Conservation (phyloP, 2,329 filamentous ascomycete genomes). For the Phaeophleospora eucalypticola region DNA sequence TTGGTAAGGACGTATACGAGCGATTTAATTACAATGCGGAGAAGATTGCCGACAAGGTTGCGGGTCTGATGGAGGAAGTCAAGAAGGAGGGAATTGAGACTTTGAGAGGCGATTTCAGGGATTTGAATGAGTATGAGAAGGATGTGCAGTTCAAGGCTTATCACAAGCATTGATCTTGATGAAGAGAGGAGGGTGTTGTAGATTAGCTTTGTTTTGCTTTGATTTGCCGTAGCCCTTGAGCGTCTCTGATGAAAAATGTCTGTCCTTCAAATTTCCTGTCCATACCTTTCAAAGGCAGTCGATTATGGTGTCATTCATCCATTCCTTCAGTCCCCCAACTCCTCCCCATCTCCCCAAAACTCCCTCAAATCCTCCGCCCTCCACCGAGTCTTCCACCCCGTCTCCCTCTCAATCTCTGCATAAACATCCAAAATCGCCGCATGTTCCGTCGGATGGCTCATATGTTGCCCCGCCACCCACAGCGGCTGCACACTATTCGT, state of each 20-base stretch:
- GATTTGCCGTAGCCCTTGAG: not conserved
- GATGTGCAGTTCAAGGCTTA: constrained; percentile 25
- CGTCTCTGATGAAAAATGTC: not conserved
- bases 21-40: constrained; percentile 53
- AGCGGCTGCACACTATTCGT: constrained; percentile 46
- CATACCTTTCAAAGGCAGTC: too few relatives aligned
- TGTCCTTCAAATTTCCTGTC: not conserved
- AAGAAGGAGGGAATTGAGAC: constrained; percentile 34
- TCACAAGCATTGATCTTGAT: constrained; percentile 10
- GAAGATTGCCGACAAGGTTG: constrained; percentile 41
- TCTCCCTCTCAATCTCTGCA: constrained; percentile 49
- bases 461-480: constrained; percentile 46
- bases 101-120: constrained; percentile 29
- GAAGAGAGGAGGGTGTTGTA: not conserved
- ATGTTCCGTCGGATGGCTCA: constrained; percentile 44
- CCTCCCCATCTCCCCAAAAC: constrained; percentile 45
- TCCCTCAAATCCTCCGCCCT: constrained; percentile 50
- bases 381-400: constrained; percentile 53
- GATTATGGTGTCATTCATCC: too few relatives aligned
- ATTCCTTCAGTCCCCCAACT: too few relatives aligned
- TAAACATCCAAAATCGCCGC: constrained; percentile 47
- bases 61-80: constrained; percentile 35
- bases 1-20: constrained; percentile 52
- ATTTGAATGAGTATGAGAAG: constrained; percentile 30
- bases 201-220: not conserved